Evolutionary conservation across 148 eudicot species (phyloP), one percentile per base, ranked within the genome.

Genomic region (Mesembryanthemum crystallinum): DNA sequence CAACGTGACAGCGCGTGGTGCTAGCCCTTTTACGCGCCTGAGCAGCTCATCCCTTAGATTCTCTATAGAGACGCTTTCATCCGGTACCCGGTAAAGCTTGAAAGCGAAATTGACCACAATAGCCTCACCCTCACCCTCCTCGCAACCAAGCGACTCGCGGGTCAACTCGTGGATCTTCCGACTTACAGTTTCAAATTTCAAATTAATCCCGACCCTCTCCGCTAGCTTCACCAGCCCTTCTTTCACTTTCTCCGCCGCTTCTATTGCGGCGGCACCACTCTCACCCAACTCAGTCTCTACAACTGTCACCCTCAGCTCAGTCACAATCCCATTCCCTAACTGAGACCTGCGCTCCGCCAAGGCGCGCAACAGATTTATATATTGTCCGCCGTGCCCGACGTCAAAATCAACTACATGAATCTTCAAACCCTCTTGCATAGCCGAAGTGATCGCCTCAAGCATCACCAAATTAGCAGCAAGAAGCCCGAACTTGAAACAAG

Each of bases 11-110:
- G 91, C 87, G 73, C 74, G 79, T 78, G 98, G 92, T 0, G 77
- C 59, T 62, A 93, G 64, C n/a, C 83, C 81, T 74, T 85, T 88
- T 80, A 93, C 96, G 62, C 91, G 91, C 66, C 98, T 89, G 18
- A 93, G 88, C 21, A 91, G 79, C 81, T 85, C 89, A 79, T 93
- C 98, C 0, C 98, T 70, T 0, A 83, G 43, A 80, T 93, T 93
- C 84, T 93, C 98, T 83, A 90, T 87, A n/a, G 94, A 87, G 5
- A 91, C 98, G 28, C 97, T 91, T 79, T 93, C 98, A 75, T 91
- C 98, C 20, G 98, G 97, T 33, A 93, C 85, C 39, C 83, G 82
- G 72, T 84, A 76, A 42, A 93, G 75, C 71, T 67, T 78, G 58
- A 84, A 93, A 0, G 98, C 94, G 20, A 93, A 84, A 78, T 88